phyloP scores from a whole-genome alignment of 2,329 filamentous ascomycete species.

The Ophiognomonia clavigignenti-juglandacearum region DNA sequence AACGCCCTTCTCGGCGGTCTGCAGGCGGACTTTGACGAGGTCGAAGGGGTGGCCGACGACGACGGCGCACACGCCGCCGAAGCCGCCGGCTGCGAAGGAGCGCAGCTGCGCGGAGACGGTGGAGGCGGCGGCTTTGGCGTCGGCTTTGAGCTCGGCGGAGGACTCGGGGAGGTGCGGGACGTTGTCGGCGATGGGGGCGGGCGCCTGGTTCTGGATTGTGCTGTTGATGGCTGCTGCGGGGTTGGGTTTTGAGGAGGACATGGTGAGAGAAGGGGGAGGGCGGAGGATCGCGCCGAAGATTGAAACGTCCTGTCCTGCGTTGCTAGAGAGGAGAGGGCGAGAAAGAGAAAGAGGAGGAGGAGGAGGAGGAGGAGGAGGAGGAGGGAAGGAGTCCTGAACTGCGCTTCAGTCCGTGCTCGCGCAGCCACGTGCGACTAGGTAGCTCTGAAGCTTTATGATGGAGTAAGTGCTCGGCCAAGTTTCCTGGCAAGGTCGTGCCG shows the following conservation, averaged over 20 bases:
- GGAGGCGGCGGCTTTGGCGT: conserved; percentile 35
- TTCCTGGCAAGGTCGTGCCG: no score
- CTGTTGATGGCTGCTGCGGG: conserved; percentile 23
- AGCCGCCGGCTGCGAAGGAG: conserved; percentile 83
- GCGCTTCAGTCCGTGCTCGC: no score
- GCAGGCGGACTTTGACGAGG: conserved; percentile 92
- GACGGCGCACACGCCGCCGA: conserved; percentile 90
- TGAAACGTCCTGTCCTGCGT: no score
- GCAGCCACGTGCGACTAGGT: no score
- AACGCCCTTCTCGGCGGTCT: conserved; percentile 91
- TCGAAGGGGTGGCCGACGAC: conserved; percentile 96
- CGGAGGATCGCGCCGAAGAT: no score
- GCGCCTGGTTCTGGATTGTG: conserved; percentile 27
- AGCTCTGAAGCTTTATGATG: no score
- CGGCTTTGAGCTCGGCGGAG: conserved; percentile 39
- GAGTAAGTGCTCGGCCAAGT: no score
- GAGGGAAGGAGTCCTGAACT: no score
- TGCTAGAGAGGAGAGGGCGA: no score
- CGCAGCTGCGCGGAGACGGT: conserved; percentile 54
- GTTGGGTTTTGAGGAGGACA: conserved; percentile 12
- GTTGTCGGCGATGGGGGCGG: conserved; percentile 30
- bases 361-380: no score
- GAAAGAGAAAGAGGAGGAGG: no score
- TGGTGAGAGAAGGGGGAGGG: neutral
- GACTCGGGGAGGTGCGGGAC: conserved; percentile 40